Percentiles rank a stretch among this genome's conserved stretches.
These are phyloP conservation scores for Neofusicoccum cordaticola DNA, from an alignment of 2,329 filamentous ascomycete species.

Conservation along the genomic window DNA sequence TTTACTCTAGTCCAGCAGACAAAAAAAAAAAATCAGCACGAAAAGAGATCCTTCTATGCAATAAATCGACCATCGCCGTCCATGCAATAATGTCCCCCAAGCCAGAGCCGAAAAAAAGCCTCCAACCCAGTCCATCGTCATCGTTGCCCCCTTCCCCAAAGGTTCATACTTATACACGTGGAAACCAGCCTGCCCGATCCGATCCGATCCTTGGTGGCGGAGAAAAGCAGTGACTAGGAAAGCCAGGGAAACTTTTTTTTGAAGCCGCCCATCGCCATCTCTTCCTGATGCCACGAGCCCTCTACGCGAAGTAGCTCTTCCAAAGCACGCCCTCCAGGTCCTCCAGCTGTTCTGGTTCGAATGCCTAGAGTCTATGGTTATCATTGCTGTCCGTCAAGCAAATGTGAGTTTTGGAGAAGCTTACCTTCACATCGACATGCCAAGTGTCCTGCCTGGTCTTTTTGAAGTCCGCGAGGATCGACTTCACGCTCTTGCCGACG, in stretches of 20 bases:
- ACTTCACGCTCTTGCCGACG: conserved; percentile 94
- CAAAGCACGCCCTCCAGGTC: conserved; percentile 94
- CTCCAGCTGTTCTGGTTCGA: conserved; percentile 88
- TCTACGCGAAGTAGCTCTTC: conserved; percentile 97
- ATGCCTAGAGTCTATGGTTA: conserved; percentile 53
- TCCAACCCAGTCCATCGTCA: no score
- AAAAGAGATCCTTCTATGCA: not conserved
- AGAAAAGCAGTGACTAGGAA: not conserved
- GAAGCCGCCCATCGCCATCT: not conserved
- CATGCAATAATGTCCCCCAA: not conserved
- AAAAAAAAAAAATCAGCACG: no score
- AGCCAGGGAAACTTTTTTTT: not conserved
- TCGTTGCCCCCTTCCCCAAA: no score
- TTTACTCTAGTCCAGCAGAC: not conserved
- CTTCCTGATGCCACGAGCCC: not conserved
- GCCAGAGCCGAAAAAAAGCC: not conserved
- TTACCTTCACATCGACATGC: conserved; percentile 95
- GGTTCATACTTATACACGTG: no score
- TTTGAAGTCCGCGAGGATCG: conserved; percentile 93
- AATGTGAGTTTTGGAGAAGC: conserved; percentile 24
- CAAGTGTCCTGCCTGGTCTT: conserved; percentile 99
- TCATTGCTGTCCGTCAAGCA: not conserved
- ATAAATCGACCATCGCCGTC: not conserved
- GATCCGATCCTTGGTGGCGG: not conserved
- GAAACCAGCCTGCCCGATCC: not conserved